Conservation (phyloP, 257 asterid genomes). For the Solanum piurae region DNA sequence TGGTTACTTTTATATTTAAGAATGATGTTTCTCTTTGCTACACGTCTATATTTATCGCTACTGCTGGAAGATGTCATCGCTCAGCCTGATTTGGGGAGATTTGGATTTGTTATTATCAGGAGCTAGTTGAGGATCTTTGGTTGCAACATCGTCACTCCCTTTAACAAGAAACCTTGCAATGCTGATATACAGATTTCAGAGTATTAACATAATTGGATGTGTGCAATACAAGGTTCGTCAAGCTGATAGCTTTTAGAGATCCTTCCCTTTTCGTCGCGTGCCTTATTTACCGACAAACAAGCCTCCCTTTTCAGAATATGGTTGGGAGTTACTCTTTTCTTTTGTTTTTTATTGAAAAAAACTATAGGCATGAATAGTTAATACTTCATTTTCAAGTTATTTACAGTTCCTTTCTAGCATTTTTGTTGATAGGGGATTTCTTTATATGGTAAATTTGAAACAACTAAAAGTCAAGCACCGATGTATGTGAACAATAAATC, state of each 20-base stretch:
- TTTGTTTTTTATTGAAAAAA: neutral
- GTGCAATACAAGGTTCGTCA: neutral
- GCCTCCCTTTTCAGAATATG: neutral
- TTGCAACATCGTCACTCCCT: slow-evolving; percentile 1
- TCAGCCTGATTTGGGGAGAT: slow-evolving; percentile 8
- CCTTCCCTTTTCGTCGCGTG: neutral
- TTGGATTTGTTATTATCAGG: neutral
- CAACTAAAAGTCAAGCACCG: neutral
- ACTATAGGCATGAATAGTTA: neutral
- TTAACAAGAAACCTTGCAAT: slow-evolving; percentile 3
- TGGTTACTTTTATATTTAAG: neutral
- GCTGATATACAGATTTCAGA: neutral
- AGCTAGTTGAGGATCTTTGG: neutral
- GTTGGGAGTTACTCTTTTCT: neutral
- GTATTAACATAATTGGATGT: neutral
- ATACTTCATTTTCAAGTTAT: neutral
- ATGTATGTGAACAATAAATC: neutral
- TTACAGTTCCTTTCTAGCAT: neutral
- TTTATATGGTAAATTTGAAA: neutral
- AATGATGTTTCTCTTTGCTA: neutral
- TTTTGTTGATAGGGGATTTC: neutral
- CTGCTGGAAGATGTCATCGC: neutral
- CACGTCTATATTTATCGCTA: neutral
- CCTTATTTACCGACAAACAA: neutral
- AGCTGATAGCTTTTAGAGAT: neutral